Evolutionary conservation across 2,329 filamentous ascomycete genomes (phyloP), one percentile per base, ranked within the genome.

Genomic region (Sporothrix variecibatus): DNA sequence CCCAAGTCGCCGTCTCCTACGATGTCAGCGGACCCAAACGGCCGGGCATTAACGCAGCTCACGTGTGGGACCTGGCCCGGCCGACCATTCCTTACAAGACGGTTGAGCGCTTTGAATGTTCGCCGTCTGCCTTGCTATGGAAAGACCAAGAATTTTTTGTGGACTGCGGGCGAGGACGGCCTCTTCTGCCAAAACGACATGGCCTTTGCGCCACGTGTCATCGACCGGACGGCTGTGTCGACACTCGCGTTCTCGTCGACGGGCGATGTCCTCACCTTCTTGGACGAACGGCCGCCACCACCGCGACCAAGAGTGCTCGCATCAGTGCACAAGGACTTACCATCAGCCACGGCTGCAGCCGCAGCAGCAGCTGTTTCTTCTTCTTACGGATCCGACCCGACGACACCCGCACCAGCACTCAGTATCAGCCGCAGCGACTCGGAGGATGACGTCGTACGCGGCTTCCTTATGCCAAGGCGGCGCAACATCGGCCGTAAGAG

Each of bases 1-100:
- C 90, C 0, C 89, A 92, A 78, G 83, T 92, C 12, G 88, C 89
- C 2, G 87, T 91, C 1, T 85, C 88, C 0, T 91, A 92, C 78
- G 87, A 91, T 74, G 89, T 89, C 77, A 84, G 83, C 58, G 86
- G 86, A 77, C 81, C 85, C 60, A 87, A 86, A 73, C 84, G 86
- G 9, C 86, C 87, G 72, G 89, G 89, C 58, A 87, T 88, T 60
- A 87, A 85, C 38, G 84, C 86, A 0, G 88, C 92, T 17, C 90
- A 92, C 73, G 84, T 92, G 26, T 93, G 90, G 90, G 91, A 93
- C 78, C 81, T 93, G n/a, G 90, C 89, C 7, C 85, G 91, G 43
- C 89, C 90, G 0, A 88, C 89, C 1, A 86, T 92, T 84, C 90
- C 90, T 0, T 92, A 90, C 78, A 91, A 91, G 76, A 88, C 91